These are phyloP conservation scores for Pichia kudriavzevii DNA, from an alignment of 1,139 yeast genomes.

Conservation along the genomic window DNA sequence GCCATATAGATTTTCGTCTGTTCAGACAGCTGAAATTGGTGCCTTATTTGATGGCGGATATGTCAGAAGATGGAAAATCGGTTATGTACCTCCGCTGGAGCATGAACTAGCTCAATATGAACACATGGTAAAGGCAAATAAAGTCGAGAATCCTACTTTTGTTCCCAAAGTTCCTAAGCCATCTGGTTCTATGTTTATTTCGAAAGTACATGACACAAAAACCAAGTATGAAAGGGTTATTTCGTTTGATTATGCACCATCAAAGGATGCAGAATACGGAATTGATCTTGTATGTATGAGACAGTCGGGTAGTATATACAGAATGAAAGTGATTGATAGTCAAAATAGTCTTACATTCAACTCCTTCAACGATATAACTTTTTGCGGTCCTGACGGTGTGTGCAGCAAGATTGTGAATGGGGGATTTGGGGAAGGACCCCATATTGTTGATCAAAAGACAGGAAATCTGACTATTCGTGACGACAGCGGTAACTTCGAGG, in stretches of 20 bases:
- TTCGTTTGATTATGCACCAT: constrained; percentile 77
- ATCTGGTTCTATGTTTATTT: constrained; percentile 58
- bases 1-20: constrained; percentile 62
- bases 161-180: constrained; percentile 33
- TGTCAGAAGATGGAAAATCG: constrained; percentile 77
- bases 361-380: constrained; percentile 61
- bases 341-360: constrained; percentile 60
- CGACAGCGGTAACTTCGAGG: constrained; percentile 3
- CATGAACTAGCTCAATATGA: constrained; percentile 20
- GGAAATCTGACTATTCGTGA: constrained; percentile 19
- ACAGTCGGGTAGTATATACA: constrained; percentile 79
- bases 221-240: constrained; percentile 77
- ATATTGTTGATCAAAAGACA: constrained; percentile 28
- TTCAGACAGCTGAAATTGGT: constrained; percentile 66
- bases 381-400: constrained; percentile 59
- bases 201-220: constrained; percentile 66
- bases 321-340: constrained; percentile 69
- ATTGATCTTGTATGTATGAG: constrained; percentile 68
- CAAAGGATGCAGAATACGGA: constrained; percentile 30
- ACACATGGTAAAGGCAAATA: constrained; percentile 13
- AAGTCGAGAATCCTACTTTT: constrained; percentile 26
- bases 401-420: constrained; percentile 34
- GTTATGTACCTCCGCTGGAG: constrained; percentile 41
- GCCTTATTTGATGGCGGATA: constrained; percentile 73
- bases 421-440: constrained; percentile 19